A percentile compares a stretch with the other conserved stretches of the same genome.
These are phyloP conservation scores for Sclerotinia borealis DNA, from an alignment of 2,329 filamentous ascomycete genomes.

Conservation along the genomic window DNA sequence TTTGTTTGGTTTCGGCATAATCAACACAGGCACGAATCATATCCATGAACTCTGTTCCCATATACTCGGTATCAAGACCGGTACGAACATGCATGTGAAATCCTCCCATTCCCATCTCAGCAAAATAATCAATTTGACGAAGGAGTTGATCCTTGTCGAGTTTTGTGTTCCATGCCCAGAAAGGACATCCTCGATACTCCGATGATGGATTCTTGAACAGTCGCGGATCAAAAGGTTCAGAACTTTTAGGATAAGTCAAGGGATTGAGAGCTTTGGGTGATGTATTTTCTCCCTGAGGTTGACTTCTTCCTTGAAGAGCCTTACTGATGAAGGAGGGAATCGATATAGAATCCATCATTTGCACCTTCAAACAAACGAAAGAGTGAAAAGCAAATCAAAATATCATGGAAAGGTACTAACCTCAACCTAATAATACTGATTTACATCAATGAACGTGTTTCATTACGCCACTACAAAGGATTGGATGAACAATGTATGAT, in stretches of 20 bases:
- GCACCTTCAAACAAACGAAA: not conserved
- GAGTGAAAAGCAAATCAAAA: not conserved
- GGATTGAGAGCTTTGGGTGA: conserved; percentile 22
- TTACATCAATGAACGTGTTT: not conserved
- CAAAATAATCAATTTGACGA: conserved; percentile 31
- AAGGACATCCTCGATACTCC: conserved; percentile 32
- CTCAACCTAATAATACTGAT: not conserved
- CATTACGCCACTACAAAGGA: not conserved
- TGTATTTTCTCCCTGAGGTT: not conserved
- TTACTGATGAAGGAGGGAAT: not conserved
- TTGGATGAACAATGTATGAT: not conserved
- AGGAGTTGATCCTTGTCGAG: conserved; percentile 28
- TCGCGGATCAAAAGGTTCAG: conserved; percentile 22
- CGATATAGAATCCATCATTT: not conserved
- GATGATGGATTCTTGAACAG: conserved; percentile 30
- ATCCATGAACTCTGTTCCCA: conserved; percentile 33
- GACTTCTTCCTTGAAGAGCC: not conserved
- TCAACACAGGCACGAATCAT: conserved; percentile 31
- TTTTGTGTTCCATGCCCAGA: conserved; percentile 32
- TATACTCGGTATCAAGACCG: conserved; percentile 32
- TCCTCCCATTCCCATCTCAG: conserved; percentile 32
- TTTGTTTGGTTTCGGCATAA: conserved; percentile 29
- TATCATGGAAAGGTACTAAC: not conserved
- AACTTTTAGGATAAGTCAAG: conserved; percentile 29
- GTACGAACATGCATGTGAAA: conserved; percentile 32